These are phyloP conservation scores for Aspergillus eucalypticola DNA, from an alignment of 2,329 filamentous ascomycete species.

Conservation along the genomic window DNA sequence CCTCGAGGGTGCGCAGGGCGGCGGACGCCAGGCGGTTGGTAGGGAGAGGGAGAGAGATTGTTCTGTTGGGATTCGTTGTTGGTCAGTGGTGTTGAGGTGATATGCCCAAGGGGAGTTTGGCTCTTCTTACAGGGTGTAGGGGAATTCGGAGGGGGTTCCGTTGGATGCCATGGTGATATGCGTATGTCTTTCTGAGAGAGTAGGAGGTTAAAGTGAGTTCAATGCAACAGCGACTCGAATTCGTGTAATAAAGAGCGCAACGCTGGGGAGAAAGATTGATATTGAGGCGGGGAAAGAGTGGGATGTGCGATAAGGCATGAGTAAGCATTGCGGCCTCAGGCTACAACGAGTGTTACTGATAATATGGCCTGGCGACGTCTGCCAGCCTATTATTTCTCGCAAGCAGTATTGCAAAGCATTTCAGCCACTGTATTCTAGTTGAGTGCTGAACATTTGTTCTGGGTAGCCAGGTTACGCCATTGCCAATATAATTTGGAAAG, in stretches of 20 bases:
- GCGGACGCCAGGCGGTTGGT: slow-evolving; percentile 73
- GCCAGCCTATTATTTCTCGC: too few species aligned
- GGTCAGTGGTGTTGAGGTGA: slow-evolving; percentile 5
- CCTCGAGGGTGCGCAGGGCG: slow-evolving; percentile 72
- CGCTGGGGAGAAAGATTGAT: not conserved
- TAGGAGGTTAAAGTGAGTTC: not conserved
- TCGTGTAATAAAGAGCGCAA: not conserved
- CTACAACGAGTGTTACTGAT: not conserved
- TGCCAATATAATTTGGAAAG: too few species aligned
- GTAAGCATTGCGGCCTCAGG: slow-evolving; percentile 2
- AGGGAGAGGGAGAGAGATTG: slow-evolving; percentile 78
- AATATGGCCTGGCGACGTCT: too few species aligned
- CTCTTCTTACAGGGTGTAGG: slow-evolving; percentile 40
- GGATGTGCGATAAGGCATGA: slow-evolving; percentile 9
- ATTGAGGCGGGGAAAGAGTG: slow-evolving; percentile 9
- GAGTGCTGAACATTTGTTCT: too few species aligned
- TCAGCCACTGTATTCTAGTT: too few species aligned
- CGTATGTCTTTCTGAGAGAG: not conserved
- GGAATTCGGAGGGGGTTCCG: slow-evolving; percentile 33
- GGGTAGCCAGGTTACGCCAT: too few species aligned
- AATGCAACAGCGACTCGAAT: slow-evolving; percentile 11
- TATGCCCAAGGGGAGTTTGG: slow-evolving; percentile 11
- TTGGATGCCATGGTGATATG: slow-evolving; percentile 24
- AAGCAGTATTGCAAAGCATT: too few species aligned
- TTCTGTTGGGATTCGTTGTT: slow-evolving; percentile 51